These are phyloP conservation scores for Ceratobasidium sp. DNA, from an alignment of 1,284 basidiomycete genomes.

Conservation along the genomic window DNA sequence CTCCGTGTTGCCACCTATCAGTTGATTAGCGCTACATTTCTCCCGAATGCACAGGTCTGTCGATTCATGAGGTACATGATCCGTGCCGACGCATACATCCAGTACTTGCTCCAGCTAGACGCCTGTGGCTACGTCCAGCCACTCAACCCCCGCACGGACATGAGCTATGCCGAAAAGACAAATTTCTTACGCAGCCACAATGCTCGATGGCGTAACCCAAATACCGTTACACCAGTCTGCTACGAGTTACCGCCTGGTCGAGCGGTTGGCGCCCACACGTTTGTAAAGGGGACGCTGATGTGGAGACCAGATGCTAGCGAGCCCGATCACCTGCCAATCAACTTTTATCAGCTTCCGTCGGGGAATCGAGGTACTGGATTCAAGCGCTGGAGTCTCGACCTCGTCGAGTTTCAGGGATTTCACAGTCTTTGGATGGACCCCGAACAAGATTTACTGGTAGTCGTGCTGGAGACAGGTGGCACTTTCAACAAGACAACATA, in stretches of 20 bases:
- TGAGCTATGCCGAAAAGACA: neutral
- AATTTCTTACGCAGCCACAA: neutral
- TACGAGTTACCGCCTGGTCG: neutral
- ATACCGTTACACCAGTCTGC: neutral
- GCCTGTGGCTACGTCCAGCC: neutral
- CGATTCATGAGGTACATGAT: neutral
- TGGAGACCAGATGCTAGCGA: neutral
- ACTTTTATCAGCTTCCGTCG: slow-evolving; percentile 5
- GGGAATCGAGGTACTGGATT: neutral
- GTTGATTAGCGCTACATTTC: neutral
- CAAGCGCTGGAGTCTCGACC: neutral
- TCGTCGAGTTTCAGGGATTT: neutral
- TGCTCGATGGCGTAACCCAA: neutral
- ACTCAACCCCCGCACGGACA: neutral
- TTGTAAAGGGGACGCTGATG: neutral
- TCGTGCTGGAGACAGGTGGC: neutral
- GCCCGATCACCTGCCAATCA: neutral
- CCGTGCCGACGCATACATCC: neutral
- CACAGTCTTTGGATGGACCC: neutral
- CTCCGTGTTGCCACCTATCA: neutral
- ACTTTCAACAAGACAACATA: neutral
- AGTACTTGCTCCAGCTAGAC: slow-evolving; percentile 7
- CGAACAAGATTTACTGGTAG: slow-evolving; percentile 4
- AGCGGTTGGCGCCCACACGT: neutral
- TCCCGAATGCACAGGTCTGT: neutral